Conservation (phyloP, 257 asterid genomes). For the Gentiana straminea region DNA sequence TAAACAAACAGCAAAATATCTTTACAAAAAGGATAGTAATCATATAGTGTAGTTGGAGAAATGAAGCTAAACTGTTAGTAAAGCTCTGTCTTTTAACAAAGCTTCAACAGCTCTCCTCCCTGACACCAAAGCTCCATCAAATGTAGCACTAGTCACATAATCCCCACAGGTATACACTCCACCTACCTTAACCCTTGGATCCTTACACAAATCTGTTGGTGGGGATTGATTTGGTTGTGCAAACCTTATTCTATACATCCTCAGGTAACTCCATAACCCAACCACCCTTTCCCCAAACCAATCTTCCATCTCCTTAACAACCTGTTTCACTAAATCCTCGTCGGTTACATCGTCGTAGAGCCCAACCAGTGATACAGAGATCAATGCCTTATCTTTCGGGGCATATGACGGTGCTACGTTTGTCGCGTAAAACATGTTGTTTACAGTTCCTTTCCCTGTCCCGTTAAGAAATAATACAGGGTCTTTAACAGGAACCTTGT, state of each 20-base stretch:
- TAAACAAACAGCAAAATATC: too few species aligned
- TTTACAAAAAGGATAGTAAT: too few species aligned
- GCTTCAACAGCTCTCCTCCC: constrained; percentile 92
- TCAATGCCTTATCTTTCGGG: constrained; percentile 69
- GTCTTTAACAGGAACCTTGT: constrained; percentile 47
- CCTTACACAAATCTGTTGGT: constrained; percentile 67
- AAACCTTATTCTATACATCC: constrained; percentile 56
- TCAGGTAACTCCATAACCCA: constrained; percentile 55
- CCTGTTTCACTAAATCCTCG: constrained; percentile 51
- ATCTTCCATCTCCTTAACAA: constrained; percentile 43
- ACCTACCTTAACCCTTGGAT: constrained; percentile 30
- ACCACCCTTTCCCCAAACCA: constrained; percentile 68
- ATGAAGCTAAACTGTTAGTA: constrained; percentile 21
- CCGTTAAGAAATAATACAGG: constrained; percentile 76
- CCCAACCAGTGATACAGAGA: constrained; percentile 71
- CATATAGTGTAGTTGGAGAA: too few species aligned
- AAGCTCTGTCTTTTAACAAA: constrained; percentile 47
- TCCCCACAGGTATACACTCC: constrained; percentile 90
- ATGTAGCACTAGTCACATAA: constrained; percentile 76
- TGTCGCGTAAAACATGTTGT: constrained; percentile 84
- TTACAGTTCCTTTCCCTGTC: constrained; percentile 64
- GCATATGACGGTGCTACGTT: constrained; percentile 76
- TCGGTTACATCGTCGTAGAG: constrained; percentile 34
- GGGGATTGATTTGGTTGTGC: constrained; percentile 93
- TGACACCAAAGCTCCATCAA: constrained; percentile 88